phyloP scores from a whole-genome alignment of 805 yeast genomes.

The Torulaspora quercuum region DNA sequence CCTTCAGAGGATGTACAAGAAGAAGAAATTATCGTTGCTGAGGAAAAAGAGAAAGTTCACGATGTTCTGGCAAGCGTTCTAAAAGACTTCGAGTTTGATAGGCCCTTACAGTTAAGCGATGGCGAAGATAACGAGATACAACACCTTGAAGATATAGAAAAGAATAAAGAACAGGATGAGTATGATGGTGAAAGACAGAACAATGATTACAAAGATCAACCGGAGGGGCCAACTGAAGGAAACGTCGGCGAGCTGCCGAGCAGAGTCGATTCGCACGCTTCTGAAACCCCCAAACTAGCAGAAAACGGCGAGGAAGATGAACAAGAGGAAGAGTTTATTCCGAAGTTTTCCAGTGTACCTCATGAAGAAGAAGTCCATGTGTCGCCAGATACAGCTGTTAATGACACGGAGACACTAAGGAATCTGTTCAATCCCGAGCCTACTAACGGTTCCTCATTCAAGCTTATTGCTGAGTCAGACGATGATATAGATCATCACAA shows the following conservation, averaged over 20 bases:
- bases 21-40: slow-evolving; percentile 35
- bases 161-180: too few species aligned
- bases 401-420: slow-evolving; percentile 61
- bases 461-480: slow-evolving; percentile 43
- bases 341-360: slow-evolving; percentile 41
- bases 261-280: neutral
- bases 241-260: slow-evolving; percentile 2
- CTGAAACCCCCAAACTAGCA: slow-evolving; percentile 12
- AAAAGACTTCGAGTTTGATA: slow-evolving; percentile 49
- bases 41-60: slow-evolving; percentile 45
- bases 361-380: neutral
- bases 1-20: slow-evolving; percentile 30
- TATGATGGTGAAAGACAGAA: too few species aligned
- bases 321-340: slow-evolving; percentile 49
- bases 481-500: slow-evolving; percentile 46
- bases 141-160: slow-evolving; percentile 4
- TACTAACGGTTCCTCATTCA: slow-evolving; percentile 41
- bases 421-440: slow-evolving; percentile 49
- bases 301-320: slow-evolving; percentile 30
- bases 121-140: slow-evolving; percentile 8
- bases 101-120: slow-evolving; percentile 48
- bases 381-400: slow-evolving; percentile 17
- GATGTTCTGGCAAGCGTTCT: slow-evolving; percentile 49
- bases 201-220: too few species aligned
- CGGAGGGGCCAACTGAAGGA: neutral